These are phyloP conservation scores for Haematococcus sp. DNA, from an alignment of 139 green algal genomes.

Conservation along the genomic window DNA sequence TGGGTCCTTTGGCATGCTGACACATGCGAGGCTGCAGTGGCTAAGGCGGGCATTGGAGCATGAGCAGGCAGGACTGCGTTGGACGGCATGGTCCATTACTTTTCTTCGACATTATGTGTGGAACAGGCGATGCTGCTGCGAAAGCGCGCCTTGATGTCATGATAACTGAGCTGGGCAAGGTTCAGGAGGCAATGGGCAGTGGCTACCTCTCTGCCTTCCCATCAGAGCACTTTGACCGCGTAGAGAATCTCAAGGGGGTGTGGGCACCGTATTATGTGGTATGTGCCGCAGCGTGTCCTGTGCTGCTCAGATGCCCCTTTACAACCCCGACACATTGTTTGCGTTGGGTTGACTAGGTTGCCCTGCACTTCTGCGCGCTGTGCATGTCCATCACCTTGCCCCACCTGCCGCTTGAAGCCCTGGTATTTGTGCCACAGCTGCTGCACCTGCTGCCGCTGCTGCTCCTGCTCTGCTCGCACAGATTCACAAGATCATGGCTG, in stretches of 20 bases:
- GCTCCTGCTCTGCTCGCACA: not conserved
- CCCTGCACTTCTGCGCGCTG: too few relatives aligned
- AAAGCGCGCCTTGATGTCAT: slow-evolving; percentile 4
- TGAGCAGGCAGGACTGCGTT: not conserved
- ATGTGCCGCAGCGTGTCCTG: not conserved
- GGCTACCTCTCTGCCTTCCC: slow-evolving; percentile 72
- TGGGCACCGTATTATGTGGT: slow-evolving; percentile 55
- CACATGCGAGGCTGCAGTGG: not conserved
- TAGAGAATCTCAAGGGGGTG: slow-evolving; percentile 53
- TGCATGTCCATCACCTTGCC: too few relatives aligned
- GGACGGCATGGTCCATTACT: not conserved
- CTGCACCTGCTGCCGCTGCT: too few relatives aligned
- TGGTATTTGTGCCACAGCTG: too few relatives aligned
- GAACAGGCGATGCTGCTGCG: slow-evolving; percentile 10
- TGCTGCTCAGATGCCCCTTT: too few relatives aligned
- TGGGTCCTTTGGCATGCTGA: not conserved
- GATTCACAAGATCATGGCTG: slow-evolving; percentile 73
- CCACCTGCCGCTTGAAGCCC: too few relatives aligned
- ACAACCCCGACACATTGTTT: too few relatives aligned
- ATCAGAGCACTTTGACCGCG: slow-evolving; percentile 51
- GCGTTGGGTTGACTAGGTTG: too few relatives aligned
- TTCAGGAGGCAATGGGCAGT: slow-evolving; percentile 21
- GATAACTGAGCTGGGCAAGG: slow-evolving; percentile 27
- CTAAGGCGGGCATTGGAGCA: not conserved
- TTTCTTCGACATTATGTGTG: not conserved